These are phyloP conservation scores for Geranomyces variabilis DNA, from an alignment of 192 early-diverging fungal species.

Conservation along the genomic window DNA sequence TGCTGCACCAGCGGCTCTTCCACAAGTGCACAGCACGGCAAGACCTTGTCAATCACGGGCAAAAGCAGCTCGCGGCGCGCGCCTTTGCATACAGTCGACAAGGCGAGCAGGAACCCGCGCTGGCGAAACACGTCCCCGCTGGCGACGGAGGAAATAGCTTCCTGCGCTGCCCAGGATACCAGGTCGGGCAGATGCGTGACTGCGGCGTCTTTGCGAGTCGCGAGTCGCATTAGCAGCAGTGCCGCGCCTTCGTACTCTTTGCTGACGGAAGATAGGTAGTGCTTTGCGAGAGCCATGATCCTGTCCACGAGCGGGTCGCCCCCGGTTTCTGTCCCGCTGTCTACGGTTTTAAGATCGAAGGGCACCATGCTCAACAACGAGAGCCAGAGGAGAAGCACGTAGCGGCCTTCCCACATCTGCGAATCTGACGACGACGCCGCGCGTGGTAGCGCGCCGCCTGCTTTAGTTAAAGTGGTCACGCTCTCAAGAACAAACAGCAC, in stretches of 20 bases:
- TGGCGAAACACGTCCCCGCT: conserved; percentile 57
- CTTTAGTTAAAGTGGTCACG: background rate
- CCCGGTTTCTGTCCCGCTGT: conserved; percentile 58
- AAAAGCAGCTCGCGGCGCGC: conserved; percentile 67
- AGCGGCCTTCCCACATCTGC: conserved; percentile 76
- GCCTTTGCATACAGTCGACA: conserved; percentile 72
- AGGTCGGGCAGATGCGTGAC: conserved; percentile 62
- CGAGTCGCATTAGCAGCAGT: conserved; percentile 77
- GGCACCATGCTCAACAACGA: conserved; percentile 95
- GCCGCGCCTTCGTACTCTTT: conserved; percentile 88
- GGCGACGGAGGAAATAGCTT: conserved; percentile 17
- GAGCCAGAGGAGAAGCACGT: conserved; percentile 86
- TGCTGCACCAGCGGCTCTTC: conserved; percentile 46
- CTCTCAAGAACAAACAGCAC: conserved; percentile 68
- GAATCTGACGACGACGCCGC: background rate
- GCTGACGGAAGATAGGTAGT: conserved; percentile 70
- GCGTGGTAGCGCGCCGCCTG: too few species aligned
- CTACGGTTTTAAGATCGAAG: conserved; percentile 88
- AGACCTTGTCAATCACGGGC: conserved; percentile 46
- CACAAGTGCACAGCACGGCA: conserved; percentile 32
- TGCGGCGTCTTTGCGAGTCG: conserved; percentile 77
- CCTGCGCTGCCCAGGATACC: conserved; percentile 68
- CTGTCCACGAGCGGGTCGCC: conserved; percentile 61
- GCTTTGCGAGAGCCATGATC: conserved; percentile 70
- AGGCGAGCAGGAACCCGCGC: conserved; percentile 63